Base-by-base conservation (phyloP, 2,329 filamentous ascomycete species). In the Fusarium sp. region DNA sequence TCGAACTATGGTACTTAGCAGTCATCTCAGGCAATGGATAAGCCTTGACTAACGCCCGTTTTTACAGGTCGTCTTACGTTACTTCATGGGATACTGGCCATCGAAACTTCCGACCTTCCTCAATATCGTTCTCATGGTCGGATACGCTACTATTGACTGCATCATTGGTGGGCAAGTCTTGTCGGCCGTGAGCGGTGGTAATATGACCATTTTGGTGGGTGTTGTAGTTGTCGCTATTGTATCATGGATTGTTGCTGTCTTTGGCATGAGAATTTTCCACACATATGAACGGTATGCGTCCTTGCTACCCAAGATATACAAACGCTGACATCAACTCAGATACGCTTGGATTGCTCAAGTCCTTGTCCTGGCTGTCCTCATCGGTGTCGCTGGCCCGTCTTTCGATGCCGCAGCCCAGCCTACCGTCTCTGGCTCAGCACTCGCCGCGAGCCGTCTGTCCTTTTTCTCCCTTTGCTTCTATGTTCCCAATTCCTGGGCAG, bases 91-190 rank as follows among this genome's bases (percentile, higher is more conserved):
- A 10, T 92, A 88, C 79, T 90, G 77, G 77, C 77, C 77, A 2
- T 68, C 72, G n/a, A 79, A 79, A 54, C 67, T 79, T 2, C 69
- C 76, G 1, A 77, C 75, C 5, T 55, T 76, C 10, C 74, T 77
- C 18, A 76, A 75, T 50, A 65, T 77, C 85, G 87, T 93, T 75
- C 91, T 91, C 53, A 79, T 91, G 72, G 89, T 94, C 77, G 92
- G 92, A 50, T 95, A 93, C 90, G 90, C 90, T 6, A 85, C 90
- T 0, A 90, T 94, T 69, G 95, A 96, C 75, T 87, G 88, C 56
- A 94, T 96, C 66, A 92, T 95, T 17, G 93, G 92, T 18, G 91
- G 92, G 1, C 91, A 95, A 77, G 85, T 95, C 8, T 85, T 96
- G 71, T 85, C 93, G 58, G 90, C 92, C 1, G 90, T 95, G 45